Evolutionary conservation across 2,329 filamentous ascomycete genomes (phyloP).

Genomic region (Sodiomyces alkalinus): DNA sequence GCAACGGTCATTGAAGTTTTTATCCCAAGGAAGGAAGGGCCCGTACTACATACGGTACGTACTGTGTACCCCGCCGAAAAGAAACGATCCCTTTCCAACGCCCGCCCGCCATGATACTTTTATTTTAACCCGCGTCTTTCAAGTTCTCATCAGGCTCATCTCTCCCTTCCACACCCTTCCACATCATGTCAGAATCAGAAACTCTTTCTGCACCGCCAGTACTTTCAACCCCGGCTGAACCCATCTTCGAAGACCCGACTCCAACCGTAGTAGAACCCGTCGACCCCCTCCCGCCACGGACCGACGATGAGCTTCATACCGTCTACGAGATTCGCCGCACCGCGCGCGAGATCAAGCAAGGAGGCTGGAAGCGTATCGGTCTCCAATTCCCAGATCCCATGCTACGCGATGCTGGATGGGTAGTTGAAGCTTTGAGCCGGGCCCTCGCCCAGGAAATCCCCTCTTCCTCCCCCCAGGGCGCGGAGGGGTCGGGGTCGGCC

Average conservation of each 20-base stretch:
- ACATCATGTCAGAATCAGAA: too few relatives aligned
- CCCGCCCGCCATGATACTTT: too few relatives aligned
- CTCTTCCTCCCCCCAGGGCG: conserved; percentile 3
- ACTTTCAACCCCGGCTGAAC: conserved; percentile 48
- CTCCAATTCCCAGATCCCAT: conserved; percentile 95
- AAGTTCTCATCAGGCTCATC: too few relatives aligned
- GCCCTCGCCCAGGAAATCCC: conserved; percentile 14
- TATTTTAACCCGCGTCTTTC: too few relatives aligned
- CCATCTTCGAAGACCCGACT: conserved; percentile 38
- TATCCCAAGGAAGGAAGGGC: too few relatives aligned
- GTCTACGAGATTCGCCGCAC: conserved; percentile 82
- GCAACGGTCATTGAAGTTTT: too few relatives aligned
- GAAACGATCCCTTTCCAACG: too few relatives aligned
- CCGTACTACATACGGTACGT: too few relatives aligned
- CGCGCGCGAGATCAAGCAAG: conserved; percentile 55
- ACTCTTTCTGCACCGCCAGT: conserved; percentile 30
- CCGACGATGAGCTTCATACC: conserved; percentile 54
- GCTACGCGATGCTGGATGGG: conserved; percentile 70
- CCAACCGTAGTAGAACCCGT: conserved; percentile 13
- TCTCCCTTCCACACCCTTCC: too few relatives aligned
- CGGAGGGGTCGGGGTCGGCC: not conserved
- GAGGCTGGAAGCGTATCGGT: conserved; percentile 61
- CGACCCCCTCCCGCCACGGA: conserved; percentile 17
- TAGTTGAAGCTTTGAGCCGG: conserved; percentile 47
- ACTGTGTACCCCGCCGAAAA: too few relatives aligned